Evolutionary conservation across 2,329 filamentous ascomycete genomes (phyloP).

Genomic region (Aspergillus japonicus): DNA sequence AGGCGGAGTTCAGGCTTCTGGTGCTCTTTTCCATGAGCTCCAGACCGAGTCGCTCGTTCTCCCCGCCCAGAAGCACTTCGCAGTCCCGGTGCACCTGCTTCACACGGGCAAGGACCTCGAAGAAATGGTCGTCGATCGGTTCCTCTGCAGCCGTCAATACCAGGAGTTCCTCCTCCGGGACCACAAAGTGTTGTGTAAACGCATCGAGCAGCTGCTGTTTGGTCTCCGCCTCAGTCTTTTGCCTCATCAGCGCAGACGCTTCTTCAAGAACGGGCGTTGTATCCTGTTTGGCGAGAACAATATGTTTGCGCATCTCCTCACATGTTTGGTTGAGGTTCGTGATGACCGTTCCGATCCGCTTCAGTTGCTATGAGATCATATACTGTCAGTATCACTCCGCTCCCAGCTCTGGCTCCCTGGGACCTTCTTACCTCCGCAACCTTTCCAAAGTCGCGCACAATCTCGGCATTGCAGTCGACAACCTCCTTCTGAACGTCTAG

Average conservation of each 20-base stretch:
- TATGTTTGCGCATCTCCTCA: slow-evolving; percentile 74
- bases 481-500: slow-evolving; percentile 87
- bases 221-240: slow-evolving; percentile 70
- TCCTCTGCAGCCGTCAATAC: slow-evolving; percentile 74
- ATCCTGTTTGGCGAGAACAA: slow-evolving; percentile 71
- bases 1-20: slow-evolving; percentile 80
- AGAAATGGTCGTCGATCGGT: slow-evolving; percentile 83
- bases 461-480: slow-evolving; percentile 85
- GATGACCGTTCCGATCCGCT: slow-evolving; percentile 77
- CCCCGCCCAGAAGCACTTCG: slow-evolving; percentile 82
- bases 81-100: slow-evolving; percentile 89
- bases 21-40: slow-evolving; percentile 91
- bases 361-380: slow-evolving; percentile 66
- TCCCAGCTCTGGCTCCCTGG: slow-evolving; percentile 6
- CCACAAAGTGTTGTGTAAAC: slow-evolving; percentile 78
- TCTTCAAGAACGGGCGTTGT: slow-evolving; percentile 75
- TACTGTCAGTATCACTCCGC: slow-evolving; percentile 14
- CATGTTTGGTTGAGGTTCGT: slow-evolving; percentile 76
- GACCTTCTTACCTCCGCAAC: slow-evolving; percentile 71
- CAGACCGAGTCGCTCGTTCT: slow-evolving; percentile 81
- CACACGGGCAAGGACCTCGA: slow-evolving; percentile 70
- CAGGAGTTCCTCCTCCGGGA: slow-evolving; percentile 78
- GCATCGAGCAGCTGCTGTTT: slow-evolving; percentile 76
- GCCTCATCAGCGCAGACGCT: slow-evolving; percentile 68
- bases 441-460: slow-evolving; percentile 82